These are phyloP conservation scores for Albophoma yamanashiensis DNA, from an alignment of 2,329 filamentous ascomycete genomes.

Conservation along the genomic window DNA sequence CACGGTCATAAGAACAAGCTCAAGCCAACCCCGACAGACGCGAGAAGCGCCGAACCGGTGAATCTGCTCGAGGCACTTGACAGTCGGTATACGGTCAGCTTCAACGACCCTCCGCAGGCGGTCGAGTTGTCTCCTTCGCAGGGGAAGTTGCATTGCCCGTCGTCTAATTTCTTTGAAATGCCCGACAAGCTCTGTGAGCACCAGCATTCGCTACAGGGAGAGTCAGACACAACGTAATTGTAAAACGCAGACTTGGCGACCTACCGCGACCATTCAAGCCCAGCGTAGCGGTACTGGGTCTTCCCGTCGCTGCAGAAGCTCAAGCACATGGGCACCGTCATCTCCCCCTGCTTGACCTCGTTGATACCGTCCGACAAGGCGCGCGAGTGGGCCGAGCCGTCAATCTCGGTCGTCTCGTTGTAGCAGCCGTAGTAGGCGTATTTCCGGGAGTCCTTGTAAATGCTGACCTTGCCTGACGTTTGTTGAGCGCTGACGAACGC, in stretches of 20 bases:
- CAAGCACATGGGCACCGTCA: constrained; percentile 43
- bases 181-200: constrained; percentile 39
- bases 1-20: neutral
- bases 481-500: constrained; percentile 8
- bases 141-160: constrained; percentile 36
- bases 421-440: constrained; percentile 48
- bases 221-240: neutral
- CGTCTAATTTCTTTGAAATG: constrained; percentile 33
- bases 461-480: constrained; percentile 8
- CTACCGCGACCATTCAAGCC: constrained; percentile 41
- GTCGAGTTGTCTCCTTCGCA: constrained; percentile 42
- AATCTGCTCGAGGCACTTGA: constrained; percentile 5
- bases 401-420: constrained; percentile 42
- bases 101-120: constrained; percentile 43
- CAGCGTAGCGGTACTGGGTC: constrained; percentile 36
- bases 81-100: constrained; percentile 32
- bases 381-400: constrained; percentile 28
- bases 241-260: constrained; percentile 4
- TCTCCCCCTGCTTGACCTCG: constrained; percentile 28
- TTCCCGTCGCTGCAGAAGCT: constrained; percentile 33
- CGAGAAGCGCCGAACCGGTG: neutral
- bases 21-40: neutral
- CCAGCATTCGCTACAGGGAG: constrained; percentile 45
- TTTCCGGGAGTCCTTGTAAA: constrained; percentile 23
- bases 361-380: constrained; percentile 34